A percentile compares a stretch with the other conserved stretches of the same genome.
phyloP scores from a whole-genome alignment of 2,329 filamentous ascomycete genomes.

The Diaporthe citriasiana region DNA sequence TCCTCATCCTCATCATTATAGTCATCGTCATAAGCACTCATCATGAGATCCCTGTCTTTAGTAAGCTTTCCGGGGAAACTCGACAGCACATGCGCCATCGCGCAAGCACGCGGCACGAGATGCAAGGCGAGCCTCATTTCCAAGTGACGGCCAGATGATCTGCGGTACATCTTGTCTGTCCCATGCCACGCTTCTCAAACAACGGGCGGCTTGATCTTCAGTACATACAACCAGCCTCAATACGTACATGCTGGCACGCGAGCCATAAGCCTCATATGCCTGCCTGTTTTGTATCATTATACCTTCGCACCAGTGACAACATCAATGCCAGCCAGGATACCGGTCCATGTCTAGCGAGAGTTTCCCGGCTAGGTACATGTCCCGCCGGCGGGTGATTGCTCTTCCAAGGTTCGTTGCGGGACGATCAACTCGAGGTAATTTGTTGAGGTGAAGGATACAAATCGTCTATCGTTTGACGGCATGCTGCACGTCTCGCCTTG shows the following conservation, averaged over 20 bases:
- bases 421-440: not conserved
- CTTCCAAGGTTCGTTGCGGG: conserved; percentile 5
- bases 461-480: conserved; percentile 23
- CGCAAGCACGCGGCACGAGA: conserved; percentile 3
- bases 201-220: conserved; percentile 28
- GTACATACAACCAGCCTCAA: not conserved
- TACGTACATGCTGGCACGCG: not conserved
- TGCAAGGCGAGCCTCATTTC: conserved; percentile 29
- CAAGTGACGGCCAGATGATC: conserved; percentile 25
- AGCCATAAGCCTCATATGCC: not conserved
- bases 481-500: conserved; percentile 34
- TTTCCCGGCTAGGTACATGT: not conserved
- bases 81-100: conserved; percentile 2
- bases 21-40: not conserved
- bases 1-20: not conserved
- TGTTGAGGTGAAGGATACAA: not conserved
- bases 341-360: not conserved
- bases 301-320: not conserved
- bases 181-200: conserved; percentile 23
- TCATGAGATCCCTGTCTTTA: not conserved
- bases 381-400: conserved; percentile 10
- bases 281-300: not conserved
- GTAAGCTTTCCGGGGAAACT: not conserved
- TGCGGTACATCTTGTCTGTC: conserved; percentile 29
- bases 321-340: not conserved